A percentile compares a stretch with the other conserved stretches of the same genome.
These are phyloP conservation scores for Pseudogymnoascus pannorum DNA, from an alignment of 2,329 filamentous ascomycete genomes.

Conservation along the genomic window DNA sequence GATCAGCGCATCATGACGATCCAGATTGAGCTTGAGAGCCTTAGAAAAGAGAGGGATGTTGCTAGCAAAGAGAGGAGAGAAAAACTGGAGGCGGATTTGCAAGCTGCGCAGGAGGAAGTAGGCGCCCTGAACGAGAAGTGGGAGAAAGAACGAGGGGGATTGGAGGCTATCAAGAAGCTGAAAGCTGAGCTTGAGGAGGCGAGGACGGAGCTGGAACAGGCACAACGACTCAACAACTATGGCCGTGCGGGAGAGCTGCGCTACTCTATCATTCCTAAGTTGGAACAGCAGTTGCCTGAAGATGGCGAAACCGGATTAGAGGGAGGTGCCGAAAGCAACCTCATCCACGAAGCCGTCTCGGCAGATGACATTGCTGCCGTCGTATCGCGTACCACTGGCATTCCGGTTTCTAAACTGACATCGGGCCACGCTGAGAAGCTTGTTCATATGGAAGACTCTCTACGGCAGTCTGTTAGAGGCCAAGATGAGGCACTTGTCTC, in stretches of 20 bases:
- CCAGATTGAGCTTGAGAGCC: constrained; percentile 89
- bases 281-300: constrained; percentile 72
- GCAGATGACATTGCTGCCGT: constrained; percentile 90
- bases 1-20: constrained; percentile 96
- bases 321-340: constrained; percentile 38
- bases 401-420: constrained; percentile 86
- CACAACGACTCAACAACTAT: constrained; percentile 82
- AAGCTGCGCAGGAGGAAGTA: constrained; percentile 69
- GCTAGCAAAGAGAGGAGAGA: constrained; percentile 81
- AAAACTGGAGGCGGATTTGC: constrained; percentile 72
- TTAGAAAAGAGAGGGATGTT: constrained; percentile 89
- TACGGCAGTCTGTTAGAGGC: constrained; percentile 76
- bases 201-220: constrained; percentile 76
- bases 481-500: constrained; percentile 90
- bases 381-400: constrained; percentile 85
- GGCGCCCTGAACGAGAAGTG: constrained; percentile 71
- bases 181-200: constrained; percentile 87
- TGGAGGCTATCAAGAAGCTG: constrained; percentile 77
- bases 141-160: constrained; percentile 82
- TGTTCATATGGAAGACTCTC: constrained; percentile 87
- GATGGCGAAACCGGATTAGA: constrained; percentile 47
- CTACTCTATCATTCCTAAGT: constrained; percentile 75
- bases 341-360: constrained; percentile 92
- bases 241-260: constrained; percentile 82
- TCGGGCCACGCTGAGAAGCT: constrained; percentile 91